phyloP scores from a whole-genome alignment of 1,139 yeast genomes.

The Pneumocystis canis region DNA sequence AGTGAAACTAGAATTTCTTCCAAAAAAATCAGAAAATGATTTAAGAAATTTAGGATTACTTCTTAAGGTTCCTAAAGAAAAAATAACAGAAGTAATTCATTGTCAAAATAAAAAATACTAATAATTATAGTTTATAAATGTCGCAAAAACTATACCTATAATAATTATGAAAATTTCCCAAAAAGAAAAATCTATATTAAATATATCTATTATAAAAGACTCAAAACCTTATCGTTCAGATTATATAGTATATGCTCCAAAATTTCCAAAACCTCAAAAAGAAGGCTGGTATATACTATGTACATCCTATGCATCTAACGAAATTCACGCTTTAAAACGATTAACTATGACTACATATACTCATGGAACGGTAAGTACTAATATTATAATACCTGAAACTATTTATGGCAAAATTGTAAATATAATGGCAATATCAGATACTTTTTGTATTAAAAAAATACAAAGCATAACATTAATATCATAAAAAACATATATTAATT shows the following conservation, averaged over 20 bases:
- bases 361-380: not conserved
- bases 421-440: not conserved
- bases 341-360: constrained; percentile 4
- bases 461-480: constrained; percentile 3
- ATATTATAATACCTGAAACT: constrained; percentile 1
- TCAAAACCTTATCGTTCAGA: constrained; percentile 37
- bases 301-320: constrained; percentile 35
- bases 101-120: not conserved
- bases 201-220: constrained; percentile 10
- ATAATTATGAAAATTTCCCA: not conserved
- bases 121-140: constrained; percentile 3
- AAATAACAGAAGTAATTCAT: not conserved
- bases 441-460: constrained; percentile 4
- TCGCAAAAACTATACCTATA: constrained; percentile 4
- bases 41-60: constrained; percentile 17
- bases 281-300: constrained; percentile 71
- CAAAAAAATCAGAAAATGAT: constrained; percentile 19
- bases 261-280: constrained; percentile 78
- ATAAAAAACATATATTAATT: not conserved
- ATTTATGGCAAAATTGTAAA: not conserved
- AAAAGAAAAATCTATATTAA: constrained; percentile 3
- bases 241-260: constrained; percentile 58
- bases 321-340: constrained; percentile 6
- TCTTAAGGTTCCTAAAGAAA: constrained; percentile 1
- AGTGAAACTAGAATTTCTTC: constrained; percentile 9